Evolutionary conservation across 108 stramenopile genomes (phyloP), one percentile per base, ranked within the genome.

Genomic region (Cyclostephanos tholiformis): DNA sequence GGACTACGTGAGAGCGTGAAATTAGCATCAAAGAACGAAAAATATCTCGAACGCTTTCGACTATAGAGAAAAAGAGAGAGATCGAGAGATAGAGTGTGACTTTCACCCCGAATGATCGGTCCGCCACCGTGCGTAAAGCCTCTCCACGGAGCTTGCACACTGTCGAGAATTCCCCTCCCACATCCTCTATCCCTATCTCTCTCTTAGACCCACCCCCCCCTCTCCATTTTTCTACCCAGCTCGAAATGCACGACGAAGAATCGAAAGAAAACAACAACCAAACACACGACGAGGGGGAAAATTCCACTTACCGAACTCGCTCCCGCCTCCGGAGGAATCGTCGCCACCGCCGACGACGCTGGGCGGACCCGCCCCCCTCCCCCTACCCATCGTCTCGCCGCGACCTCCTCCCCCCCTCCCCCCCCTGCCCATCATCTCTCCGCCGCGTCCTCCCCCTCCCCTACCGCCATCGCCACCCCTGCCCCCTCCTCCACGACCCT

Each of bases 281-380:
- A 20, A 7, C 4, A 22, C 14, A 44, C 16, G 48, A 46, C 20
- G n/a, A 27, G 11, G 39, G n/a, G n/a, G n/a, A n/a, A n/a, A 23
- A 50, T 11, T 0, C 65, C 4, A 35, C 51, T 53, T 35, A 53
- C 66, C 66, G 39, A 49, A 35, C 14, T 36, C 66, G 41, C 38
- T 11, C n/a, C 22, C 60, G 38, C n/a, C 62, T 56, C 1, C 65
- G 65, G 38, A 13, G 30, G 39, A 55, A 38, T 60, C 56, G 36
- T 70, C 75, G n/a, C 75, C 44, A 0, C 75, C 75, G n/a, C 61
- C 69, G 0, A 63, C 35, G 19, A 63, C 35, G 19, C 71, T 23
- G 13, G 61, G 71, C 41, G 66, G 50, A 4, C 82, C 50, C 35
- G 63, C 63, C 9, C 75, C 66, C 55, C 82, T 49, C 17, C 82